These are phyloP conservation scores for Leccinum variicolor DNA, from an alignment of 768 basidiomycete species.

Conservation along the genomic window DNA sequence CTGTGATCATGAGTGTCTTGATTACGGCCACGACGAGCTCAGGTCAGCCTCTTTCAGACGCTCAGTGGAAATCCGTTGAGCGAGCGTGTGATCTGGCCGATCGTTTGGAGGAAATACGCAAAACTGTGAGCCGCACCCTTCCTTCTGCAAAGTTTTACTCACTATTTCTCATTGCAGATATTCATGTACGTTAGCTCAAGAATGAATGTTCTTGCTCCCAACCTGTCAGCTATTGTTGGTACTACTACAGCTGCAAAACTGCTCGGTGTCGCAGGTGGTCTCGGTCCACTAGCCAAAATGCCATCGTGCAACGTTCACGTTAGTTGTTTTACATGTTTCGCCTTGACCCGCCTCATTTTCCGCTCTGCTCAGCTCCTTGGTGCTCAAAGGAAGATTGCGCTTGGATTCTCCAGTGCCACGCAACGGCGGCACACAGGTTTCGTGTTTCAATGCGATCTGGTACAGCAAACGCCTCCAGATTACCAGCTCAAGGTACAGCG, in stretches of 20 bases:
- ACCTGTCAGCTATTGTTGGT: constrained; percentile 97
- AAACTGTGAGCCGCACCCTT: constrained; percentile 52
- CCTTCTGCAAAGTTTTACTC: constrained; percentile 1
- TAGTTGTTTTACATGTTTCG: constrained; percentile 27
- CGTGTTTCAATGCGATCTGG: constrained; percentile 90
- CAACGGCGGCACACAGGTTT: constrained; percentile 95
- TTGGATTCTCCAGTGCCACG: constrained; percentile 85
- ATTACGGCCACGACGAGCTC: constrained; percentile 92
- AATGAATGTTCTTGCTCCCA: constrained; percentile 98
- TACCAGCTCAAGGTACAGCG: constrained; percentile 91
- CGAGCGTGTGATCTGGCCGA: constrained; percentile 88
- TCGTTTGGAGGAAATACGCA: constrained; percentile 82
- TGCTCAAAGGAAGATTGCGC: constrained; percentile 87
- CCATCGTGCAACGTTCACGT: constrained; percentile 95
- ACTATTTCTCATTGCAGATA: constrained; percentile 51
- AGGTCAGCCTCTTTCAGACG: constrained; percentile 66
- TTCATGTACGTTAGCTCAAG: constrained; percentile 99
- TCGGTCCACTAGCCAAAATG: constrained; percentile 88
- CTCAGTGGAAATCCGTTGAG: constrained; percentile 78
- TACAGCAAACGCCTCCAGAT: constrained; percentile 82
- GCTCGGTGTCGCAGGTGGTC: constrained; percentile 94
- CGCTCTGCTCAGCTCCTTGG: constrained; percentile 71
- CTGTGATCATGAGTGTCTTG: constrained; percentile 92
- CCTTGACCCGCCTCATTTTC: constrained; percentile 1
- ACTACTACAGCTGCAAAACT: constrained; percentile 98